A percentile compares a stretch with the other conserved stretches of the same genome.
Conservation (phyloP, 129 eudicot species). For the Centaurea solstitialis region DNA sequence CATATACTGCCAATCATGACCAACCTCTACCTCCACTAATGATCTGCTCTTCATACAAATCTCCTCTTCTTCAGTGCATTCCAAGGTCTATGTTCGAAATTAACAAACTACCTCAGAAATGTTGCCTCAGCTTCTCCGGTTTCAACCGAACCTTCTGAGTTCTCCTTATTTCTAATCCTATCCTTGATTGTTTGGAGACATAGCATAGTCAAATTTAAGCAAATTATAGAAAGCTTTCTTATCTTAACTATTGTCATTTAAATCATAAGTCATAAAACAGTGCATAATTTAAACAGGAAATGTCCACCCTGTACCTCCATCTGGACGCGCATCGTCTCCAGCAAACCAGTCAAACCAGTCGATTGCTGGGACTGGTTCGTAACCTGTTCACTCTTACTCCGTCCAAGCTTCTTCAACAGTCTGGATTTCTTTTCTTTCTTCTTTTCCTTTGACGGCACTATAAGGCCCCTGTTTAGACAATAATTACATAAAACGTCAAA, state of each 20-base stretch:
- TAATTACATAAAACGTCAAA: not conserved
- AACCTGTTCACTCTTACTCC: slow-evolving; percentile 75
- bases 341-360: slow-evolving; percentile 82
- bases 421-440: slow-evolving; percentile 86
- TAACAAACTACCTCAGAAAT: not conserved
- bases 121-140: not conserved
- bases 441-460: slow-evolving; percentile 91
- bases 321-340: slow-evolving; percentile 97
- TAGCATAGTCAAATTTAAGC: not conserved
- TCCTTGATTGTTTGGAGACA: slow-evolving; percentile 12
- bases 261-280: not conserved
- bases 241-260: not conserved
- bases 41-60: not conserved
- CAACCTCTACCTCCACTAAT: not conserved
- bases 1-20: not conserved
- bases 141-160: slow-evolving; percentile 12
- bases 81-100: not conserved
- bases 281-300: slow-evolving; percentile 1
- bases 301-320: slow-evolving; percentile 75
- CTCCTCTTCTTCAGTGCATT: not conserved
- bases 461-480: slow-evolving; percentile 69
- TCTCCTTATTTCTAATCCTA: not conserved
- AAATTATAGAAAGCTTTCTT: not conserved
- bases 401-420: slow-evolving; percentile 88
- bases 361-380: slow-evolving; percentile 62